Evolutionary conservation across 2,329 filamentous ascomycete genomes (phyloP).

Genomic region (Arachnomyces sp.): DNA sequence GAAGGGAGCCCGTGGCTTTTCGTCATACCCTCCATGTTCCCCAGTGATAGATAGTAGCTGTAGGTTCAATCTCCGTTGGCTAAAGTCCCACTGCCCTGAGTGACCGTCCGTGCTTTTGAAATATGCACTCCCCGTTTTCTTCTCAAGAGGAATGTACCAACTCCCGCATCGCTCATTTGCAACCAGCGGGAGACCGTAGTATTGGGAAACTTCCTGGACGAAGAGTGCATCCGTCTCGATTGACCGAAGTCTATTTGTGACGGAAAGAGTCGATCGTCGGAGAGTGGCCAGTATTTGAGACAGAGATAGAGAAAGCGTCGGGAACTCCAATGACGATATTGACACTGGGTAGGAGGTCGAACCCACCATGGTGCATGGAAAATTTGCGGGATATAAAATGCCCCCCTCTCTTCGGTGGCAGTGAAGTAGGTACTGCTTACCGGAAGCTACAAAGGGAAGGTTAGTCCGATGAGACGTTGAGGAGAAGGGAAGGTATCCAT

Average conservation of each 20-base stretch:
- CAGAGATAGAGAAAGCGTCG: constrained; percentile 49
- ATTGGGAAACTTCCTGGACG: constrained; percentile 49
- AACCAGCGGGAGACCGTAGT: constrained; percentile 58
- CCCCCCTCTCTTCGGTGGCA: constrained; percentile 1
- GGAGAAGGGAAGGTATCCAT: too few species aligned
- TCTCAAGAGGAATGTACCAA: constrained; percentile 71
- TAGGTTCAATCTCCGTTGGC: constrained; percentile 72
- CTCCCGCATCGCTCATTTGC: constrained; percentile 93
- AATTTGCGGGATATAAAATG: constrained; percentile 2
- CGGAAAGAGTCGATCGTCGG: constrained; percentile 66
- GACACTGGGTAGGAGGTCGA: constrained; percentile 26
- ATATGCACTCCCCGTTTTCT: constrained; percentile 69
- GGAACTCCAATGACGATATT: constrained; percentile 44
- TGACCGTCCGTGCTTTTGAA: constrained; percentile 99
- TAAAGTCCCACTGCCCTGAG: constrained; percentile 83
- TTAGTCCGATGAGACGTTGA: too few species aligned
- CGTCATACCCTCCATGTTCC: constrained; percentile 54
- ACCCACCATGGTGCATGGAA: constrained; percentile 16
- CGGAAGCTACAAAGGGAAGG: too few species aligned
- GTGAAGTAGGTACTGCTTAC: too few species aligned
- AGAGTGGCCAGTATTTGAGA: constrained; percentile 62
- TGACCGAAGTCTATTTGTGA: constrained; percentile 72
- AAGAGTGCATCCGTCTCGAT: constrained; percentile 71
- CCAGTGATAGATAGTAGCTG: constrained; percentile 65
- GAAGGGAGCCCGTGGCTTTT: neutral